Evolutionary conservation across 2,329 filamentous ascomycete genomes (phyloP).

Genomic region (Didymella sp.): DNA sequence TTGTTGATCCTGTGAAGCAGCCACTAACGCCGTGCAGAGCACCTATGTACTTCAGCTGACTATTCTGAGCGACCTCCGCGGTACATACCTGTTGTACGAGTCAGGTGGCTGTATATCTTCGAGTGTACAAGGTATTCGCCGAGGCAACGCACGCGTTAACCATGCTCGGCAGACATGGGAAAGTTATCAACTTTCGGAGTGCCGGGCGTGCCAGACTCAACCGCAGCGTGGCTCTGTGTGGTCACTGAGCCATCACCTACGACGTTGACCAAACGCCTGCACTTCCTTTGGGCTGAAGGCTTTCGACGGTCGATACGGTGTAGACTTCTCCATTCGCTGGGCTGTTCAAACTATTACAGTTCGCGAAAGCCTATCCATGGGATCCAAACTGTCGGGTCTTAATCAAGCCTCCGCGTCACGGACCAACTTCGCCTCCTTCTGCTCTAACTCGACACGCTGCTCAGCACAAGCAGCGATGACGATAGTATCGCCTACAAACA

Average conservation of each 20-base stretch:
- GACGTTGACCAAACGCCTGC: background rate
- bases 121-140: background rate
- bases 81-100: background rate
- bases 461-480: background rate
- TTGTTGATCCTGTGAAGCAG: background rate
- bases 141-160: background rate
- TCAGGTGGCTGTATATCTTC: background rate
- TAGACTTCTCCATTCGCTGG: background rate
- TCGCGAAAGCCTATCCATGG: slow-evolving; percentile 2
- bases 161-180: slow-evolving; percentile 7
- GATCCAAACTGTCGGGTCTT: slow-evolving; percentile 14
- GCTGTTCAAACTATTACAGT: background rate
- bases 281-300: background rate
- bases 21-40: slow-evolving; percentile 1
- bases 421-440: background rate
- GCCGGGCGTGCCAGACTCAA: background rate
- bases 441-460: background rate
- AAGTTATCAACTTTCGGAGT: background rate
- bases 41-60: background rate
- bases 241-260: background rate
- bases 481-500: background rate
- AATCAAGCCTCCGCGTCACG: slow-evolving; percentile 17
- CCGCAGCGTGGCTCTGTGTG: background rate
- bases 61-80: background rate
- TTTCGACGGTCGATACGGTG: background rate